phyloP scores from a whole-genome alignment of 2,329 filamentous ascomycete genomes.

The Zasmidium citrigriseum region DNA sequence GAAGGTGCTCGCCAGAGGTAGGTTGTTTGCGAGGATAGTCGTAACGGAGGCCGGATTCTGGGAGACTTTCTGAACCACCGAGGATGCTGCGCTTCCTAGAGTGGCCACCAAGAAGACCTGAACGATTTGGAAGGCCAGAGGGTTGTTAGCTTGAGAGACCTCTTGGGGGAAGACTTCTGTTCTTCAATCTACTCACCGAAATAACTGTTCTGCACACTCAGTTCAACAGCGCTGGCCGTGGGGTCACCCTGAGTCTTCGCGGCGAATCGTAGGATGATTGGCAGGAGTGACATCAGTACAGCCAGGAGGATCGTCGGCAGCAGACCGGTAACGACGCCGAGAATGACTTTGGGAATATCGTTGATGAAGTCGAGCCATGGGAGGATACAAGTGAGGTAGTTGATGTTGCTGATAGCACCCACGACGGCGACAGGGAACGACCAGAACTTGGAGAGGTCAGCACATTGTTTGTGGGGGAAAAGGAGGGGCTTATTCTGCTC shows the following conservation, averaged over 20 bases:
- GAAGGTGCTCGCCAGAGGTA: conserved; percentile 87
- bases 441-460: no score
- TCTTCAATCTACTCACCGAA: no score
- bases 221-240: conserved; percentile 75
- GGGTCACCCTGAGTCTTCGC: conserved; percentile 80
- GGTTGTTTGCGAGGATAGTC: conserved; percentile 32
- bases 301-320: conserved; percentile 77
- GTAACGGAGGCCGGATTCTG: conserved; percentile 48
- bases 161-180: no score
- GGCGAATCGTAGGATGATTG: conserved; percentile 76
- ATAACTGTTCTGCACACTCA: conserved; percentile 88
- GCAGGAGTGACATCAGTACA: conserved; percentile 83
- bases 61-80: conserved; percentile 68
- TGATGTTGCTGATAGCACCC: conserved; percentile 82
- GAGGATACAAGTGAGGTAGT: conserved; percentile 49
- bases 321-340: conserved; percentile 82
- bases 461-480: no score
- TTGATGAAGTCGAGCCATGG: conserved; percentile 74
- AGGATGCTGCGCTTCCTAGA: conserved; percentile 75
- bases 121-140: conserved; percentile 82
- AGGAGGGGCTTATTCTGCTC: no score
- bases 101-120: conserved; percentile 92
- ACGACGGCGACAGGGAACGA: conserved; percentile 75
- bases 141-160: no score
- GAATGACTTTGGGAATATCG: conserved; percentile 67